These are phyloP conservation scores for Phaeoacremonium minimum DNA, from an alignment of 2,329 filamentous ascomycete species.

Conservation along the genomic window DNA sequence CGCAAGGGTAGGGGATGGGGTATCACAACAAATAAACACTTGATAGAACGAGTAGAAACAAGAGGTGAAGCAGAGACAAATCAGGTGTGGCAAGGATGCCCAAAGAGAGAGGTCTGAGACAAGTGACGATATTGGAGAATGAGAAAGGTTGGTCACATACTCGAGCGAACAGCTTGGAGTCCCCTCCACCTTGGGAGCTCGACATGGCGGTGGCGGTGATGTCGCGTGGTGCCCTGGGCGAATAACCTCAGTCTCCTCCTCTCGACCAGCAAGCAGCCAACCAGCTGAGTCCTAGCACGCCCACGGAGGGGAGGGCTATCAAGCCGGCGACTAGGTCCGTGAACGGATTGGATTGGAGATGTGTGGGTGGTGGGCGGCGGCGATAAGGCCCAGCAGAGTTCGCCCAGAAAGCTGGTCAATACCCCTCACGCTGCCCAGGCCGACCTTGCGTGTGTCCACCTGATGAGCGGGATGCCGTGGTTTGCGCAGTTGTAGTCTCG, in stretches of 20 bases:
- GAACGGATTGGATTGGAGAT: background rate
- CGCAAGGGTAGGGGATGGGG: too few species aligned
- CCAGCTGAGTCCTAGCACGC: too few species aligned
- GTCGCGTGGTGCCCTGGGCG: conserved; percentile 4
- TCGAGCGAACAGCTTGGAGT: conserved; percentile 98
- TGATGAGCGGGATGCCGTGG: too few species aligned
- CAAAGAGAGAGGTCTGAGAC: background rate
- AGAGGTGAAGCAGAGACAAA: conserved; percentile 3
- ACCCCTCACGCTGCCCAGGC: background rate
- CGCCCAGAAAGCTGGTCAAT: background rate
- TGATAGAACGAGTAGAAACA: too few species aligned
- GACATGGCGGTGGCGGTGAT: conserved; percentile 39
- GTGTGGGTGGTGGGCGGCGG: background rate
- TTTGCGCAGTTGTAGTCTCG: too few species aligned
- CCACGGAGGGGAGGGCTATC: too few species aligned
- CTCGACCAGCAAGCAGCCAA: background rate
- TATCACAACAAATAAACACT: too few species aligned
- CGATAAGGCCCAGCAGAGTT: background rate
- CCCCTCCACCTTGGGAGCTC: conserved; percentile 65
- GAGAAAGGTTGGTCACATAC: conserved; percentile 53
- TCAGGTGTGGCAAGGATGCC: background rate
- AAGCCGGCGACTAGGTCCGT: too few species aligned
- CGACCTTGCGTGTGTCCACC: too few species aligned
- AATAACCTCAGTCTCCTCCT: conserved; percentile 1
- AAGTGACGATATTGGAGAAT: conserved; percentile 3